Evolutionary conservation across 2,329 filamentous ascomycete species (phyloP).

Genomic region (Dothistroma pini): DNA sequence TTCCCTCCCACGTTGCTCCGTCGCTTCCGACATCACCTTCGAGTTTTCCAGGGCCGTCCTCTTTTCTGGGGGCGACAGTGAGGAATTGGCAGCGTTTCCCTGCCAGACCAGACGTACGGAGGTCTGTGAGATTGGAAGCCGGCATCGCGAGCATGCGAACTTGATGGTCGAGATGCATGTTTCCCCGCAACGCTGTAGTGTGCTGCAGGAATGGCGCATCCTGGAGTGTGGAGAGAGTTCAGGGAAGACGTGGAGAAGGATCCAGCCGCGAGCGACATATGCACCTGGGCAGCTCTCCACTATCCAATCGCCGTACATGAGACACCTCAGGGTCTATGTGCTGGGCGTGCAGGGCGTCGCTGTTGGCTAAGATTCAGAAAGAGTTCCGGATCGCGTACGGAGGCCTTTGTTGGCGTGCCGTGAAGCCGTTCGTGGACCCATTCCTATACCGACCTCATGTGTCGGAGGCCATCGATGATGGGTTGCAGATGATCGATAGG

Average conservation of each 20-base stretch:
- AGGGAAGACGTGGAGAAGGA: neutral
- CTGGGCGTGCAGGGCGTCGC: neutral
- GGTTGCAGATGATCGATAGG: constrained; percentile 3
- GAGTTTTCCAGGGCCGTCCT: neutral
- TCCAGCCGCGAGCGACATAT: constrained; percentile 3
- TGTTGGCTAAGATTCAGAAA: neutral
- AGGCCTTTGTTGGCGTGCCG: neutral
- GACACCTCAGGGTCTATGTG: neutral
- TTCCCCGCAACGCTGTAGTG: constrained; percentile 4
- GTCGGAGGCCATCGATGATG: constrained; percentile 7
- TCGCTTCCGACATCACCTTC: neutral
- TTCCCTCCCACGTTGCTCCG: neutral
- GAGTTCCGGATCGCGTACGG: neutral
- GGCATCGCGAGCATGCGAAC: neutral
- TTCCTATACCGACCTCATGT: constrained; percentile 11
- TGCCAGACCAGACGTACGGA: too few relatives aligned
- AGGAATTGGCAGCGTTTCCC: neutral
- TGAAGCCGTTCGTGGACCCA: constrained; percentile 2
- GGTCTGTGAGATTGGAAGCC: neutral
- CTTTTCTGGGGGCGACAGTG: neutral
- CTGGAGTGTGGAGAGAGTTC: constrained; percentile 10
- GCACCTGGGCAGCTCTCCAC: constrained; percentile 4
- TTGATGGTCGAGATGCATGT: neutral
- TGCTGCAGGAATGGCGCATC: neutral
- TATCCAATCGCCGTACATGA: neutral